phyloP scores from a whole-genome alignment of 768 basidiomycete species.

The Ramaria rubella region DNA sequence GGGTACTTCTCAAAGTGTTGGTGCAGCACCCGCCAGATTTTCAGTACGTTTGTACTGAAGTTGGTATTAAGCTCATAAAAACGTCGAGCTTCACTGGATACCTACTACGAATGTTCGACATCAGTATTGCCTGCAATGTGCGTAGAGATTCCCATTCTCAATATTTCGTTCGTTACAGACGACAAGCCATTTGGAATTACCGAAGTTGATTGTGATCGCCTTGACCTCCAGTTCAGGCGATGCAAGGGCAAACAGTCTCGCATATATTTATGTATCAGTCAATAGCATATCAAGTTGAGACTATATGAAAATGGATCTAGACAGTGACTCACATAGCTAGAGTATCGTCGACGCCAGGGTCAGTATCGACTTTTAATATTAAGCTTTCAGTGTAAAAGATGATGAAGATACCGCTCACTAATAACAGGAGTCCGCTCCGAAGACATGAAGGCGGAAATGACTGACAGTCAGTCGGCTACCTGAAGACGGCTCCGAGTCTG shows the following conservation, averaged over 20 bases:
- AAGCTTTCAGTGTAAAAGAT: neutral
- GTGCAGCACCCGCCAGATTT: constrained; percentile 63
- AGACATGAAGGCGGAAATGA: too few species aligned
- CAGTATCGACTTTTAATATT: constrained; percentile 59
- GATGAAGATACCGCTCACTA: constrained; percentile 39
- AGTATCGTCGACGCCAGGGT: constrained; percentile 81
- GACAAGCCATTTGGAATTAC: constrained; percentile 31
- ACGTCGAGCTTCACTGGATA: constrained; percentile 13
- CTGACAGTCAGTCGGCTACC: too few species aligned
- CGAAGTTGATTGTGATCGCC: constrained; percentile 71
- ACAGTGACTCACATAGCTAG: constrained; percentile 63
- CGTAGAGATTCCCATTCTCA: neutral
- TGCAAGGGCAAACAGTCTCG: constrained; percentile 67
- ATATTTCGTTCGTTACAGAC: neutral
- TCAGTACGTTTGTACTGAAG: constrained; percentile 65
- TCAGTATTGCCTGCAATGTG: constrained; percentile 61
- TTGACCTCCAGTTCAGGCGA: constrained; percentile 80
- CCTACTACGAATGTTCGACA: constrained; percentile 49
- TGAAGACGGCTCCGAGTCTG: neutral
- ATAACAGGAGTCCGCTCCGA: constrained; percentile 47
- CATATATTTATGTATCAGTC: neutral
- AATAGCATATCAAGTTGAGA: constrained; percentile 1
- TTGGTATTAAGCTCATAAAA: neutral
- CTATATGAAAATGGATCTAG: neutral
- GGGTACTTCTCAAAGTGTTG: constrained; percentile 53